A percentile compares a stretch with the other conserved stretches of the same genome.
These are phyloP conservation scores for Abelmoschus esculentus DNA, from an alignment of 345 rosid genomes.

Conservation along the genomic window DNA sequence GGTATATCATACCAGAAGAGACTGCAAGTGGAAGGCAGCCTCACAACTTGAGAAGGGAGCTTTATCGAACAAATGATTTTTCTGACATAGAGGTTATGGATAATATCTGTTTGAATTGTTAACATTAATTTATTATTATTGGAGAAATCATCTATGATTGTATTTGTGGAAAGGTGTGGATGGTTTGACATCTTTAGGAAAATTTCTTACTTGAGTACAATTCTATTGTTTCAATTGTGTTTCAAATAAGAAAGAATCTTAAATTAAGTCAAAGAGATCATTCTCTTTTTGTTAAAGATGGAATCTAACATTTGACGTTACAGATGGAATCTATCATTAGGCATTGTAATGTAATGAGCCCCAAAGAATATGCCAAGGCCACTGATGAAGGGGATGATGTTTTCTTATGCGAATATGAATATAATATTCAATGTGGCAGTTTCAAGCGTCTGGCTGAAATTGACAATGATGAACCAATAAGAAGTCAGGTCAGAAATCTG, in stretches of 20 bases:
- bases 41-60: constrained; percentile 76
- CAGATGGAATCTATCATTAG: constrained; percentile 79
- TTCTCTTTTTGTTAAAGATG: neutral
- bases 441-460: constrained; percentile 80
- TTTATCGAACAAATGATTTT: constrained; percentile 70
- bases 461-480: constrained; percentile 34
- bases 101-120: neutral
- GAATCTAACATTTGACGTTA: constrained; percentile 5
- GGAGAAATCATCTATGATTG: neutral
- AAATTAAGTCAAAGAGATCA: neutral
- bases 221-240: too few relatives aligned
- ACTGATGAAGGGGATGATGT: constrained; percentile 76
- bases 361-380: constrained; percentile 64
- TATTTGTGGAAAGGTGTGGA: neutral
- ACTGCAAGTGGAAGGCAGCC: constrained; percentile 73
- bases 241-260: neutral
- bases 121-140: neutral
- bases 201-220: neutral
- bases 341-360: constrained; percentile 73
- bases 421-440: constrained; percentile 78
- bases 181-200: neutral
- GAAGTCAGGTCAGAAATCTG: constrained; percentile 5
- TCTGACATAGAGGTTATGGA: constrained; percentile 64
- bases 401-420: constrained; percentile 70
- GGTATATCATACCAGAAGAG: constrained; percentile 92